phyloP scores from a whole-genome alignment of 805 yeast genomes.

The Hanseniaspora singularis region DNA sequence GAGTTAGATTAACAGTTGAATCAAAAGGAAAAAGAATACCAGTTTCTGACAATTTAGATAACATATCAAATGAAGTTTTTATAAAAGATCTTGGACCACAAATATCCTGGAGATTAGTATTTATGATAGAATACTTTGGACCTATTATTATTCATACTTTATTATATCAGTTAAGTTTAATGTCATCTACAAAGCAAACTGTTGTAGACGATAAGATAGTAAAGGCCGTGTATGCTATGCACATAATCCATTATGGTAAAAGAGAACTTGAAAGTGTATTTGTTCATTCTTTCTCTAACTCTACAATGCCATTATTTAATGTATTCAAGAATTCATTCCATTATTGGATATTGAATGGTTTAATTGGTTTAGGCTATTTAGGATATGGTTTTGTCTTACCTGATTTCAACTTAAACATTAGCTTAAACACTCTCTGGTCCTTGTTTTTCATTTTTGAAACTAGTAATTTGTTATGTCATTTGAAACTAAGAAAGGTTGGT shows the following conservation, averaged over 20 bases:
- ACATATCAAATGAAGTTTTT: slow-evolving; percentile 31
- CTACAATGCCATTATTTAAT: slow-evolving; percentile 86
- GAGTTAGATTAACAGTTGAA: slow-evolving; percentile 44
- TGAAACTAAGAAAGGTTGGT: slow-evolving; percentile 45
- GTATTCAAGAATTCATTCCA: slow-evolving; percentile 81
- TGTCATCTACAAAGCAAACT: not conserved
- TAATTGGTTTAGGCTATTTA: slow-evolving; percentile 39
- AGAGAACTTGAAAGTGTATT: slow-evolving; percentile 79
- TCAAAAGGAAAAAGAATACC: slow-evolving; percentile 29
- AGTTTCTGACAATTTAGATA: slow-evolving; percentile 28
- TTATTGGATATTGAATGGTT: slow-evolving; percentile 86
- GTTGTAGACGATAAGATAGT: slow-evolving; percentile 23
- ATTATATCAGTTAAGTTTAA: slow-evolving; percentile 34
- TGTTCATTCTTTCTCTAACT: slow-evolving; percentile 73
- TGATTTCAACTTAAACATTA: slow-evolving; percentile 20
- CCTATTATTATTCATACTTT: slow-evolving; percentile 73
- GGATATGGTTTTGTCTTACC: slow-evolving; percentile 34
- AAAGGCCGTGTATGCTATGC: slow-evolving; percentile 33
- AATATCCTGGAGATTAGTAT: slow-evolving; percentile 85
- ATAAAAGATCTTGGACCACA: slow-evolving; percentile 91
- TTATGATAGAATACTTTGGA: slow-evolving; percentile 75
- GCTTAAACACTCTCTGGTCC: slow-evolving; percentile 26
- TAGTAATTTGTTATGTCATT: slow-evolving; percentile 63
- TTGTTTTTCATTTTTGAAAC: slow-evolving; percentile 51
- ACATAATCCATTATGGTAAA: slow-evolving; percentile 67